Evolutionary conservation across 768 basidiomycete genomes (phyloP).

Genomic region (Russula ochroleuca): DNA sequence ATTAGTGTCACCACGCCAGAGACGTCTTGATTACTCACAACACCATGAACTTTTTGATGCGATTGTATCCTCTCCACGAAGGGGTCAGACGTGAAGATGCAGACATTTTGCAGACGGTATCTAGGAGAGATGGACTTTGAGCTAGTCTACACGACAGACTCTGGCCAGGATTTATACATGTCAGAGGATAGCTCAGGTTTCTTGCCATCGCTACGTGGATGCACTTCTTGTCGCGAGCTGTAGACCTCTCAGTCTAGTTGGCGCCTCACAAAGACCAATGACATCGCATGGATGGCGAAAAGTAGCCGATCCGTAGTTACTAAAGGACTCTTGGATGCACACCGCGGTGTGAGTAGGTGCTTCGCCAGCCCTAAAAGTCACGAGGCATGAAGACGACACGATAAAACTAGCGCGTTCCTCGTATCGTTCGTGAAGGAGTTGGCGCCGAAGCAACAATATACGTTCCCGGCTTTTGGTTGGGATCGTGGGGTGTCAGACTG

Average conservation of each 20-base stretch:
- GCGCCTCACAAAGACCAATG: not conserved
- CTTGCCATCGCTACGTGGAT: not conserved
- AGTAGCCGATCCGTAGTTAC: slow-evolving; percentile 1
- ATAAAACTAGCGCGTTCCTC: not conserved
- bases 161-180: slow-evolving; percentile 3
- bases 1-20: slow-evolving; percentile 3
- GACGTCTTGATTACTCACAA: slow-evolving; percentile 17
- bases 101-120: slow-evolving; percentile 12
- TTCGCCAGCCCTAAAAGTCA: not conserved
- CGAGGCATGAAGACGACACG: not conserved
- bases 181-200: not conserved
- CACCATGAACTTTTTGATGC: slow-evolving; percentile 20
- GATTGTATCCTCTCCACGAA: slow-evolving; percentile 21
- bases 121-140: not conserved
- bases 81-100: slow-evolving; percentile 21
- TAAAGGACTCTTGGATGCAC: not conserved
- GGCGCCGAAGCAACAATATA: slow-evolving; percentile 5
- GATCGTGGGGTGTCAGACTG: not conserved
- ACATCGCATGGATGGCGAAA: not conserved
- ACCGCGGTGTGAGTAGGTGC: not conserved
- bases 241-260: no score
- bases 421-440: not conserved
- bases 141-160: not conserved
- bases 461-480: not conserved
- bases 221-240: no score